A percentile compares a stretch with the other conserved stretches of the same genome.
phyloP scores from a whole-genome alignment of 2,329 filamentous ascomycete species.

The Sclerotinia spermophila region DNA sequence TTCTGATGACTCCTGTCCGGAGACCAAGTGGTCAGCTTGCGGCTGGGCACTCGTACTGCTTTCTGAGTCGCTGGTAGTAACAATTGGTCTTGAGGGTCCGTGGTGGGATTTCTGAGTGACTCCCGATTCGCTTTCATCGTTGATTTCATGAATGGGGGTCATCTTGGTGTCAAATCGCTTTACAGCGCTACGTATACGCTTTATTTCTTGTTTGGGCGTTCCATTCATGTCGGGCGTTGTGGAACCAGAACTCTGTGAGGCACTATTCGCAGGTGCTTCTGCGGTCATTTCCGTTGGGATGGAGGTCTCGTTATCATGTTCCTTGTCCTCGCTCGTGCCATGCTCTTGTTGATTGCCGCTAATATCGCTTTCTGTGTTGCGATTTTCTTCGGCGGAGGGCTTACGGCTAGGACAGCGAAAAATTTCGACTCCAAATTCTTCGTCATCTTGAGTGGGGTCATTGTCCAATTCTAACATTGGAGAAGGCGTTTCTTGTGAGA shows the following conservation, averaged over 20 bases:
- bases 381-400: background rate
- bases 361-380: background rate
- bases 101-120: background rate
- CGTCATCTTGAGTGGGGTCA: background rate
- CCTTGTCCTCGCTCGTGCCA: no score
- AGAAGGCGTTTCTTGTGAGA: background rate
- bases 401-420: background rate
- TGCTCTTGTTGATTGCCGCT: background rate
- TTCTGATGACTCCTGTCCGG: background rate
- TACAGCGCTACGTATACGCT: accelerated
- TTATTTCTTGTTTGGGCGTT: accelerated
- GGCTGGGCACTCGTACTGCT: background rate
- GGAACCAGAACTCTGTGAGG: background rate
- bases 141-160: background rate
- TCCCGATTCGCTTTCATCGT: background rate
- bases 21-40: background rate
- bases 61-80: background rate
- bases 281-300: background rate
- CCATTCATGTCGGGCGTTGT: accelerated
- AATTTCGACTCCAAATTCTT: background rate
- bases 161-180: accelerated
- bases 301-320: background rate
- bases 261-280: background rate
- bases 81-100: background rate
- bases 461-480: background rate